A percentile compares a stretch with the other conserved stretches of the same genome.
Conservation (phyloP, 1,139 yeast species). For the Suhomyces anneliseae region DNA sequence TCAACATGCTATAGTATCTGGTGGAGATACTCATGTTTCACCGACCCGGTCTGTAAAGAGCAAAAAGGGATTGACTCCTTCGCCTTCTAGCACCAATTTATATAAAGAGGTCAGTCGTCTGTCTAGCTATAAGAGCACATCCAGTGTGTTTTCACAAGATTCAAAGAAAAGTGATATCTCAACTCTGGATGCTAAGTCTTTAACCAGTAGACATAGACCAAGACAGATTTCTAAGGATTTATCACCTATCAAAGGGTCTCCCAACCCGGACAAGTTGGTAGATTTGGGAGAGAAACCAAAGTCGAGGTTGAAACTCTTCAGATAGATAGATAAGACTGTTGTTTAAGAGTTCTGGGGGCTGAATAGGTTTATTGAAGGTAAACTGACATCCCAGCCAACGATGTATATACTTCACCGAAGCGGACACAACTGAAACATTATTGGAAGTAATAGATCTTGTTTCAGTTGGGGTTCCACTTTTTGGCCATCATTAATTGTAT, state of each 20-base stretch:
- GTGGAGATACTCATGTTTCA: constrained; percentile 1
- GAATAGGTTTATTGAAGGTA: too few relatives aligned
- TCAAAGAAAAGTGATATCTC: constrained; percentile 10
- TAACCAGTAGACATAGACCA: constrained; percentile 1
- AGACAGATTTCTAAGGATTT: constrained; percentile 9
- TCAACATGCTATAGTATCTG: constrained; percentile 7
- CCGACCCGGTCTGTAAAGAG: not conserved
- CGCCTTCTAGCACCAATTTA: constrained; percentile 10
- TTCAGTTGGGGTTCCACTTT: too few relatives aligned
- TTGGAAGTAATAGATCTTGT: too few relatives aligned
- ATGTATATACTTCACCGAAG: too few relatives aligned
- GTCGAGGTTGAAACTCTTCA: constrained; percentile 13
- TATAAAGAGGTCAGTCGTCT: constrained; percentile 12
- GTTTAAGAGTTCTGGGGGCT: too few relatives aligned
- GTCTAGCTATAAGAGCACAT: constrained; percentile 11
- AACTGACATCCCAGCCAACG: too few relatives aligned
- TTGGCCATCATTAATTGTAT: too few relatives aligned
- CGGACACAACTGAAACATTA: too few relatives aligned
- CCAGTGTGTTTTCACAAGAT: constrained; percentile 13
- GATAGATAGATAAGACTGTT: not conserved
- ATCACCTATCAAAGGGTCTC: constrained; percentile 17
- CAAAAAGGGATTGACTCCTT: constrained; percentile 9
- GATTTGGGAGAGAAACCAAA: constrained; percentile 15
- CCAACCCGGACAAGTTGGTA: constrained; percentile 11
- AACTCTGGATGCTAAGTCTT: constrained; percentile 1